Conservation (phyloP, 352 stramenopile genomes). For the Peronosclerospora sorghi region DNA sequence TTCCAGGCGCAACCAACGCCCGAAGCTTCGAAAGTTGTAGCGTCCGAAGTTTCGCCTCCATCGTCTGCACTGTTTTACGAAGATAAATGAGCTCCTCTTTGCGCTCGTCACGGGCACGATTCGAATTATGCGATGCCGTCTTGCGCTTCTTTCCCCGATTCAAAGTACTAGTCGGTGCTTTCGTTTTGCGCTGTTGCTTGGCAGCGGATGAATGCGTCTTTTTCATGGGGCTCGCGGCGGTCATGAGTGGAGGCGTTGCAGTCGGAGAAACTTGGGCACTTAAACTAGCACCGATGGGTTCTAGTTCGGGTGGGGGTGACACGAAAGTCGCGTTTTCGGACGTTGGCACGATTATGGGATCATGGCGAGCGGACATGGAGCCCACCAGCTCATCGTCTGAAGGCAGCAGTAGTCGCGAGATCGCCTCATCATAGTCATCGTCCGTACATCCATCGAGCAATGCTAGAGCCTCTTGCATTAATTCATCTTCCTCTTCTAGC, state of each 20-base stretch:
- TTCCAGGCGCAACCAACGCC: slow-evolving; percentile 6
- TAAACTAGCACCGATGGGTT: background rate
- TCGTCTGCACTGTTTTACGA: slow-evolving; percentile 40
- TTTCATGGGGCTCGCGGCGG: slow-evolving; percentile 11
- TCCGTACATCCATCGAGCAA: slow-evolving; percentile 28
- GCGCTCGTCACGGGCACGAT: slow-evolving; percentile 40
- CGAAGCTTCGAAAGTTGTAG: slow-evolving; percentile 29
- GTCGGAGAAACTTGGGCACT: slow-evolving; percentile 7
- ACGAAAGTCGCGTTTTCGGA: slow-evolving; percentile 1
- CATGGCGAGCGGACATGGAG: slow-evolving; percentile 12
- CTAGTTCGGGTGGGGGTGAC: background rate
- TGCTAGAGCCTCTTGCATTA: slow-evolving; percentile 34
- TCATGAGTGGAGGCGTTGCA: slow-evolving; percentile 4
- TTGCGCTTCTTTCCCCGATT: slow-evolving; percentile 28
- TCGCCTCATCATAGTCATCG: slow-evolving; percentile 17
- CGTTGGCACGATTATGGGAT: slow-evolving; percentile 3
- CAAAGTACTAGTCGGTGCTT: slow-evolving; percentile 4
- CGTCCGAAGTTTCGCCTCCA: slow-evolving; percentile 29
- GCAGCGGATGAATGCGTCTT: slow-evolving; percentile 7
- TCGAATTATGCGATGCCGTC: slow-evolving; percentile 40
- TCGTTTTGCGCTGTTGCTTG: slow-evolving; percentile 19
- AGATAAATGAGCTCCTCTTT: slow-evolving; percentile 65
- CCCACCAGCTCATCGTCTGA: slow-evolving; percentile 18
- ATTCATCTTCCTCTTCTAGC: slow-evolving; percentile 21
- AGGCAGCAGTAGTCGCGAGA: slow-evolving; percentile 27